Evolutionary conservation across 345 rosid species (phyloP).

Genomic region (Capsella bursapastoris): DNA sequence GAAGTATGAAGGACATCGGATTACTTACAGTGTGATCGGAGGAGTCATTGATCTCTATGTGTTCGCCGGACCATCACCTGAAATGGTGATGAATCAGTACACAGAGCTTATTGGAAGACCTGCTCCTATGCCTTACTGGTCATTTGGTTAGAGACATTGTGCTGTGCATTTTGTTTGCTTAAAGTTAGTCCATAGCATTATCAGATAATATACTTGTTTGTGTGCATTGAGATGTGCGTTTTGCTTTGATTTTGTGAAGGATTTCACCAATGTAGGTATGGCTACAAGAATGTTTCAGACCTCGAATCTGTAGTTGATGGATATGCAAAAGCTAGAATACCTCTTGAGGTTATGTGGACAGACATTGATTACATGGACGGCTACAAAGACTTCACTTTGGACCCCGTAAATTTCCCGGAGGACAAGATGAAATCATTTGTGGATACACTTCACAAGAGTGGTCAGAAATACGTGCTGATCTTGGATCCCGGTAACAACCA

Average conservation of each 20-base stretch:
- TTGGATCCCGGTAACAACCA: constrained; percentile 68
- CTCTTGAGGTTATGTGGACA: constrained; percentile 83
- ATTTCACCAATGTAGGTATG: constrained; percentile 75
- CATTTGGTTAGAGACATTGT: constrained; percentile 54
- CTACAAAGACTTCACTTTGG: constrained; percentile 72
- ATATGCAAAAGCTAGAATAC: constrained; percentile 69
- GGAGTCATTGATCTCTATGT: constrained; percentile 70
- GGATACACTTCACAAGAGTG: constrained; percentile 56
- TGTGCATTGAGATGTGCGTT: constrained; percentile 20
- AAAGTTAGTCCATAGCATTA: neutral
- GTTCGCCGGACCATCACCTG: constrained; percentile 63
- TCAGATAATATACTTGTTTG: neutral
- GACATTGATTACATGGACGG: constrained; percentile 86
- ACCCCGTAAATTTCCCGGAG: constrained; percentile 62
- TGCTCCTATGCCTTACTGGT: constrained; percentile 87
- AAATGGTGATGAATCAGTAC: constrained; percentile 64
- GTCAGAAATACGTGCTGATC: constrained; percentile 68
- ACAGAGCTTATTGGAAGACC: constrained; percentile 72
- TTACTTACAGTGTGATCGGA: constrained; percentile 65
- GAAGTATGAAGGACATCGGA: constrained; percentile 56
- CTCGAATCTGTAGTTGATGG: constrained; percentile 63
- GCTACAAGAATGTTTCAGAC: constrained; percentile 66
- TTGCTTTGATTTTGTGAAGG: constrained; percentile 44
- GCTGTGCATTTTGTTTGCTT: neutral
- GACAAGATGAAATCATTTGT: constrained; percentile 56